Percentiles rank a stretch among this genome's conserved stretches.
These are phyloP conservation scores for Macrotyloma uniflorum DNA, from an alignment of 306 rosid genomes.

Conservation along the genomic window DNA sequence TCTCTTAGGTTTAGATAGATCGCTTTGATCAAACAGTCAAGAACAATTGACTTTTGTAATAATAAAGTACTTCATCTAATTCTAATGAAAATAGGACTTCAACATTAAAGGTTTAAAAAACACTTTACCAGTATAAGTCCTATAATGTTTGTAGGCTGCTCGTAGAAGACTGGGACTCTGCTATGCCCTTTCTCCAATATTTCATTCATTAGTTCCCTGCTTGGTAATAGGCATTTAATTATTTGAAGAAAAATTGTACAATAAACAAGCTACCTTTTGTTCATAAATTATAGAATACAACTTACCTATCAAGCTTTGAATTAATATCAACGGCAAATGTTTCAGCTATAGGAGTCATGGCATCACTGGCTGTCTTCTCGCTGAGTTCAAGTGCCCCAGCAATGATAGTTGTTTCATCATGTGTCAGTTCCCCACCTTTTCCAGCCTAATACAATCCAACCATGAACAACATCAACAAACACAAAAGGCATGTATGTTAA, in stretches of 20 bases:
- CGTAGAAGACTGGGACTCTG: conserved; percentile 94
- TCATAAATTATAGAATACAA: not conserved
- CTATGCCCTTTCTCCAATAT: conserved; percentile 93
- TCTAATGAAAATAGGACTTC: not conserved
- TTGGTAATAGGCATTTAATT: conserved; percentile 31
- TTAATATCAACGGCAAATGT: conserved; percentile 85
- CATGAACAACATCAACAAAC: conserved; percentile 27
- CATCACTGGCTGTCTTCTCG: conserved; percentile 84
- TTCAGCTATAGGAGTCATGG: conserved; percentile 90
- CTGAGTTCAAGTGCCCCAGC: conserved; percentile 93
- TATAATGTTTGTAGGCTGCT: conserved; percentile 82
- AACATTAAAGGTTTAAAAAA: not conserved
- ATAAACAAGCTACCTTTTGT: conserved; percentile 17
- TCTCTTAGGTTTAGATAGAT: conserved; percentile 12
- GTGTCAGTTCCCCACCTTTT: conserved; percentile 97
- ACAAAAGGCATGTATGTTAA: conserved; percentile 17
- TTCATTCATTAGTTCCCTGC: conserved; percentile 73
- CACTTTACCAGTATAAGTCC: conserved; percentile 74
- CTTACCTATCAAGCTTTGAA: conserved; percentile 79
- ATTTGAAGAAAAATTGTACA: conserved; percentile 13
- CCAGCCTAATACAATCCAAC: conserved; percentile 77
- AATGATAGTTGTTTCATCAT: conserved; percentile 96
- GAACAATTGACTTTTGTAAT: not conserved
- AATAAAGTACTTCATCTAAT: conserved; percentile 16
- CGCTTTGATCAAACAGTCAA: conserved; percentile 17